Evolutionary conservation across 805 yeast species (phyloP).

Genomic region (Saccharomycopsis guyanensis): DNA sequence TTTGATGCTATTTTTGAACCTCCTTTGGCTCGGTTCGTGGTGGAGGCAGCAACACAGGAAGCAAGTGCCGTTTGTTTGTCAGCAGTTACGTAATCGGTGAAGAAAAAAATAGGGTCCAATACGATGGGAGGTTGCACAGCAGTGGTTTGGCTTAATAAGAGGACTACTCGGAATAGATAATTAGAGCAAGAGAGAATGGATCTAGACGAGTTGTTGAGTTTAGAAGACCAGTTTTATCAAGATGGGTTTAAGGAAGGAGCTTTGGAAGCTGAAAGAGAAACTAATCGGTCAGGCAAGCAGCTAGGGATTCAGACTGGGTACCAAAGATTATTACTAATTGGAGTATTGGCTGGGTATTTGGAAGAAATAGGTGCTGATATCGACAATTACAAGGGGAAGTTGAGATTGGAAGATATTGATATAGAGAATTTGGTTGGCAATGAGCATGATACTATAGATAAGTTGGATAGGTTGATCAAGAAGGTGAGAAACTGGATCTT

Average conservation of each 20-base stretch:
- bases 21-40: too few relatives aligned
- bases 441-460: slow-evolving; percentile 14
- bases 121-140: too few relatives aligned
- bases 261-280: slow-evolving; percentile 11
- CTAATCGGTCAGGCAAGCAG: slow-evolving; percentile 18
- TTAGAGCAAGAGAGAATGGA: too few relatives aligned
- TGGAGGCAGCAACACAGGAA: too few relatives aligned
- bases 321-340: slow-evolving; percentile 17
- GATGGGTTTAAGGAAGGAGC: slow-evolving; percentile 19
- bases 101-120: too few relatives aligned
- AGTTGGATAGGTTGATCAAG: slow-evolving; percentile 15
- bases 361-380: slow-evolving; percentile 1
- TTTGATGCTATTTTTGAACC: too few relatives aligned
- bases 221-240: slow-evolving; percentile 13
- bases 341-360: slow-evolving; percentile 14
- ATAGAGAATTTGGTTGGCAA: slow-evolving; percentile 13
- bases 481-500: slow-evolving; percentile 18
- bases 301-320: slow-evolving; percentile 21
- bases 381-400: slow-evolving; percentile 7
- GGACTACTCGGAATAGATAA: too few relatives aligned
- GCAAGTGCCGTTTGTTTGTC: too few relatives aligned
- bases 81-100: too few relatives aligned
- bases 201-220: slow-evolving; percentile 4
- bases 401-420: slow-evolving; percentile 7
- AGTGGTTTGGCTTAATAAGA: too few relatives aligned